Evolutionary conservation across 495 filamentous ascomycete genomes (phyloP).

Genomic region (Xylaria curta): DNA sequence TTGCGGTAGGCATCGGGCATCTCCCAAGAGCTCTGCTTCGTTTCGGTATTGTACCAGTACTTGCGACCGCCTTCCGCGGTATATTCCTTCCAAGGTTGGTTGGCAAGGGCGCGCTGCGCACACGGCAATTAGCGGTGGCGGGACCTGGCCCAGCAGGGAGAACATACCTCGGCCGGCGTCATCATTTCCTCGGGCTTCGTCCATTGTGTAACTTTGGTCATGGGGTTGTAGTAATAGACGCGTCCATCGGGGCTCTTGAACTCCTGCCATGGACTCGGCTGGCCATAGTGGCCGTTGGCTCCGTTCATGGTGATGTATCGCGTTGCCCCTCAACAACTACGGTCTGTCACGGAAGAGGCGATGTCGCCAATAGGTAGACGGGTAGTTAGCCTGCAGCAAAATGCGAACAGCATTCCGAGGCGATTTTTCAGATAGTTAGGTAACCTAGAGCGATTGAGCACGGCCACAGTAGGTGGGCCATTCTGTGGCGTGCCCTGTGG

Average conservation of each 20-base stretch:
- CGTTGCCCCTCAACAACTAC: not conserved
- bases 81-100: conserved; percentile 93
- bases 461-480: not conserved
- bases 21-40: conserved; percentile 91
- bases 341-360: not conserved
- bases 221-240: conserved; percentile 90
- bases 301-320: conserved; percentile 62
- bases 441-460: not conserved
- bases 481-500: not conserved
- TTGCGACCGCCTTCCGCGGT: conserved; percentile 83
- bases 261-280: conserved; percentile 76
- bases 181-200: conserved; percentile 89
- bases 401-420: conserved; percentile 18
- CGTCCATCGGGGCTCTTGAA: conserved; percentile 83
- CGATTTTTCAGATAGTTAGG: conserved; percentile 20
- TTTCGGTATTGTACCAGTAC: conserved; percentile 94
- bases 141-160: conserved; percentile 18
- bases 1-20: conserved; percentile 86
- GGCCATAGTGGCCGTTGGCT: conserved; percentile 59
- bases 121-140: conserved; percentile 24
- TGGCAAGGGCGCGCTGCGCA: conserved; percentile 74
- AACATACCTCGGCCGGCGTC: conserved; percentile 80
- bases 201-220: conserved; percentile 92
- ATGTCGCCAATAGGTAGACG: not conserved
- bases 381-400: not conserved